phyloP scores from a whole-genome alignment of 352 stramenopile species.

The Globisporangium cystogenes region DNA sequence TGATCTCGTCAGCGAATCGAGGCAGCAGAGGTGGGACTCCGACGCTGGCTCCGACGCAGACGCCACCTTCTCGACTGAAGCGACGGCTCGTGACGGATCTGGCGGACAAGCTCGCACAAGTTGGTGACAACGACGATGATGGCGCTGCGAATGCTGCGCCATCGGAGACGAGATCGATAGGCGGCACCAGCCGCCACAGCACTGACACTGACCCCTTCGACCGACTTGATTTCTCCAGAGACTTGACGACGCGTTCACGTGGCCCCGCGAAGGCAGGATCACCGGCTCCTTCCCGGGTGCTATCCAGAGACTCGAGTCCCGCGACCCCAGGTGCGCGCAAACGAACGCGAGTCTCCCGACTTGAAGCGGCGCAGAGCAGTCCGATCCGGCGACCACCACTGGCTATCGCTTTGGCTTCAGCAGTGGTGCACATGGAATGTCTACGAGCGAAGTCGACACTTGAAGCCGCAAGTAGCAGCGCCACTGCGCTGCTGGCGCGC shows the following conservation, averaged over 20 bases:
- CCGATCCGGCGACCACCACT: no score
- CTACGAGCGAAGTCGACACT: no score
- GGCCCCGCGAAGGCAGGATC: neutral
- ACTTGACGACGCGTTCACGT: neutral
- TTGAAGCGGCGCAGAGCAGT: no score
- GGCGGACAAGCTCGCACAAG: conserved; percentile 3
- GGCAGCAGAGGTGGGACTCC: neutral
- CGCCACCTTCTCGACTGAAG: neutral
- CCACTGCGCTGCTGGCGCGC: no score
- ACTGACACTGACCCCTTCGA: neutral
- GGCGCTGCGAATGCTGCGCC: no score
- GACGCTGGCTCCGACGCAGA: neutral
- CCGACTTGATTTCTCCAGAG: conserved; percentile 6
- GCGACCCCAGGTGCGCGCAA: conserved; percentile 1
- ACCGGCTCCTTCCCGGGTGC: neutral
- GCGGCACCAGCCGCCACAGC: neutral
- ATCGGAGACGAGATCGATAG: neutral
- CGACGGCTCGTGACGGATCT: conserved; percentile 5
- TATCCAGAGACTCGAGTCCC: conserved; percentile 5
- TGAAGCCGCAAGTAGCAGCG: no score
- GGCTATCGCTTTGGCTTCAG: no score
- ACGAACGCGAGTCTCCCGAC: no score
- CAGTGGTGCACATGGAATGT: no score
- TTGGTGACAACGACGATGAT: neutral
- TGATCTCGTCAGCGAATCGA: neutral